A percentile compares a stretch with the other conserved stretches of the same genome.
These are phyloP conservation scores for Arthrobotrys sinensis DNA, from an alignment of 2,329 filamentous ascomycete species.

Conservation along the genomic window DNA sequence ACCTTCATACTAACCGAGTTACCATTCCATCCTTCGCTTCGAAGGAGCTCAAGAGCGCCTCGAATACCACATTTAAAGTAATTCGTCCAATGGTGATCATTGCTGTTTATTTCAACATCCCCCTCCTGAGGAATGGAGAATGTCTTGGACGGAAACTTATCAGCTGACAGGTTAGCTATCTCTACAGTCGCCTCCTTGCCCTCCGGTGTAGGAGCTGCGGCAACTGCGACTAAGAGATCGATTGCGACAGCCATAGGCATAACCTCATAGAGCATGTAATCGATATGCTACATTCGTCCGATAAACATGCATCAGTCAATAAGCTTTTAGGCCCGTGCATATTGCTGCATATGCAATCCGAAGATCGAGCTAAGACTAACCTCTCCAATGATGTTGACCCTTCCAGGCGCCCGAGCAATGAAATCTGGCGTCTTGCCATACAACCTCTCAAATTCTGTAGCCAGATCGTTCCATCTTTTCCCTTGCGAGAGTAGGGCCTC, in stretches of 20 bases:
- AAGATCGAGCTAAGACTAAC: conserved; percentile 40
- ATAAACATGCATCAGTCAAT: conserved; percentile 1
- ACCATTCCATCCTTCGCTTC: conserved; percentile 76
- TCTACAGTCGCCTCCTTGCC: conserved; percentile 76
- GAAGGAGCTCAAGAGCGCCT: conserved; percentile 84
- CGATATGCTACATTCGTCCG: conserved; percentile 78
- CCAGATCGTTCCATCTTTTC: conserved; percentile 81
- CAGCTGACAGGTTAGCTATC: conserved; percentile 82
- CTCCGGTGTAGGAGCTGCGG: conserved; percentile 68
- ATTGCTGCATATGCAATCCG: neutral
- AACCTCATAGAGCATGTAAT: conserved; percentile 97
- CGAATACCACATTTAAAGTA: conserved; percentile 95
- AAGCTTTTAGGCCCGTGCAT: neutral
- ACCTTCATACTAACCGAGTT: conserved; percentile 85
- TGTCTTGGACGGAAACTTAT: conserved; percentile 81
- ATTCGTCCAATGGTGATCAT: conserved; percentile 93
- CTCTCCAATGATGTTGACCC: conserved; percentile 98
- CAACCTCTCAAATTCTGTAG: conserved; percentile 78
- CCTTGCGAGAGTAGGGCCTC: conserved; percentile 79
- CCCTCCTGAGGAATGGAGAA: conserved; percentile 79
- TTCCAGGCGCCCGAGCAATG: conserved; percentile 88
- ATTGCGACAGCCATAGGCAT: conserved; percentile 95
- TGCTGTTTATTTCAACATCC: conserved; percentile 84
- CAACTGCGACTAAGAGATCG: conserved; percentile 88
- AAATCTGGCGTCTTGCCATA: conserved; percentile 83